Evolutionary conservation across 2,329 filamentous ascomycete genomes (phyloP).

Genomic region (Lasiodiplodia gonubiensis): DNA sequence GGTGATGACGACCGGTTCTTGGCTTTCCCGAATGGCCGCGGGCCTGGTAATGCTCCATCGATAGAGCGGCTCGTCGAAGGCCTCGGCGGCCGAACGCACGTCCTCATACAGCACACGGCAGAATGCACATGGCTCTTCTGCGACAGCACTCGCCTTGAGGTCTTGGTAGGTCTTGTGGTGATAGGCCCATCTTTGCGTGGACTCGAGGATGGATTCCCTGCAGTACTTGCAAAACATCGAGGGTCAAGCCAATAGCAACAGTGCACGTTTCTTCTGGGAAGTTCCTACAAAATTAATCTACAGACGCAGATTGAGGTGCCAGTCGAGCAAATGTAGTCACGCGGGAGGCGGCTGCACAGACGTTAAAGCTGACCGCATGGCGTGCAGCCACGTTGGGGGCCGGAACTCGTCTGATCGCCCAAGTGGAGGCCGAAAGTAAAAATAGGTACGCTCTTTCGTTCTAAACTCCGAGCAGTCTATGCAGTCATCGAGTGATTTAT

Average conservation of each 20-base stretch:
- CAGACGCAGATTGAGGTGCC: background rate
- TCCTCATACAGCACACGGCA: background rate
- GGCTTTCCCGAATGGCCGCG: background rate
- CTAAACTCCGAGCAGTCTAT: background rate
- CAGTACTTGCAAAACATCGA: background rate
- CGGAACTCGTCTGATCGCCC: background rate
- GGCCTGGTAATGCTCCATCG: background rate
- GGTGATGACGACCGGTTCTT: slow-evolving; percentile 1
- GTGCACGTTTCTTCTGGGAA: too few species aligned
- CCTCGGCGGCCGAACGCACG: too few species aligned
- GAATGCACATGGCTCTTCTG: background rate
- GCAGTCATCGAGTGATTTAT: background rate
- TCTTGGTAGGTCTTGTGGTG: background rate
- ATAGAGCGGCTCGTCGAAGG: background rate
- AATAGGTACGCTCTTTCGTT: background rate
- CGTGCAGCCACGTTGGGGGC: background rate
- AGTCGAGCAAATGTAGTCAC: background rate
- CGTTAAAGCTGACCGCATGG: background rate
- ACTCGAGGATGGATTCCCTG: background rate
- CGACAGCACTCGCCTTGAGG: background rate
- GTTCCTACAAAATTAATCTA: background rate
- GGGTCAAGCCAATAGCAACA: background rate
- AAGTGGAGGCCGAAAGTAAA: background rate
- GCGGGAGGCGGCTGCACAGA: background rate
- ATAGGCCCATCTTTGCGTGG: background rate